These are phyloP conservation scores for Aspergillus sp. DNA, from an alignment of 2,329 filamentous ascomycete species.

Conservation along the genomic window DNA sequence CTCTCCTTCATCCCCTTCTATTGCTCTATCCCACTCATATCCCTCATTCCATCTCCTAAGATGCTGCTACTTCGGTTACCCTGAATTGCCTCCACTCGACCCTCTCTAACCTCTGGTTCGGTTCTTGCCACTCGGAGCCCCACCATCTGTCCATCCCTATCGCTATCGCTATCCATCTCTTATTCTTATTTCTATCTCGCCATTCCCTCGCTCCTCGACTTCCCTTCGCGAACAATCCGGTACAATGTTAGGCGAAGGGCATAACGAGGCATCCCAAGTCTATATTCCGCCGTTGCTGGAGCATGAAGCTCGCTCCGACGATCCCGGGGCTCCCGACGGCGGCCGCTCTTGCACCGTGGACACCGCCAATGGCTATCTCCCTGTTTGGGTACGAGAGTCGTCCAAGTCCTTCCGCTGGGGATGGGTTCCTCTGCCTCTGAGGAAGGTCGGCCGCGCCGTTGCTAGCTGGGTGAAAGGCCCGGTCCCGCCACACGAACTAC, in stretches of 20 bases:
- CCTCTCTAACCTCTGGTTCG: neutral
- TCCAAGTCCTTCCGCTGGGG: slow-evolving; percentile 39
- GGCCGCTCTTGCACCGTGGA: slow-evolving; percentile 20
- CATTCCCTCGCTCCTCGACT: neutral
- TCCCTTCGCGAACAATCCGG: no score
- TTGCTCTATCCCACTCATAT: no score
- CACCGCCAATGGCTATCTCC: slow-evolving; percentile 20
- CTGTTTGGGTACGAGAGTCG: slow-evolving; percentile 40
- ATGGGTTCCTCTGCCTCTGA: slow-evolving; percentile 39
- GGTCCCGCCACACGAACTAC: slow-evolving; percentile 35
- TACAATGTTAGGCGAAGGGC: slow-evolving; percentile 23
- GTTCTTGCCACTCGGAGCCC: neutral
- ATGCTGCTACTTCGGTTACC: neutral
- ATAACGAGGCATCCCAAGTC: slow-evolving; percentile 21
- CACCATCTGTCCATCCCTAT: neutral
- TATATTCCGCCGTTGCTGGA: slow-evolving; percentile 26
- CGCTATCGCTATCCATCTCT: no score
- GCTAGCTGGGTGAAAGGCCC: slow-evolving; percentile 41
- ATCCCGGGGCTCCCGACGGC: slow-evolving; percentile 28
- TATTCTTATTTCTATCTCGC: slow-evolving; percentile 10
- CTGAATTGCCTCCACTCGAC: neutral
- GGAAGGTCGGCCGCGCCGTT: slow-evolving; percentile 35
- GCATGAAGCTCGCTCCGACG: slow-evolving; percentile 23
- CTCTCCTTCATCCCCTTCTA: no score
- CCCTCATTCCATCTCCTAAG: no score